Evolutionary conservation across 306 rosid species (phyloP).

Genomic region (Pyrus pyrifolia): DNA sequence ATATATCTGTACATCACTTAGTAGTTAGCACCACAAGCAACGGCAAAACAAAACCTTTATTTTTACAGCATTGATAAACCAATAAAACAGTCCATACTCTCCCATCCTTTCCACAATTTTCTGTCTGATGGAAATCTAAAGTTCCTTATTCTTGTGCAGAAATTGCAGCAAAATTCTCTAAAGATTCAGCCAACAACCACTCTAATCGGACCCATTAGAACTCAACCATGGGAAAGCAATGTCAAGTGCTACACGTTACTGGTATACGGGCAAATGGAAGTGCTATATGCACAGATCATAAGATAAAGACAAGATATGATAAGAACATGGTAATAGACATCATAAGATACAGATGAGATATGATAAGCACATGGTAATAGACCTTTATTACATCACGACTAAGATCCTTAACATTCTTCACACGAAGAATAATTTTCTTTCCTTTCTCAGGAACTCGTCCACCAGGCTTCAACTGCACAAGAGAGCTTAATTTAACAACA

Average conservation of each 20-base stretch:
- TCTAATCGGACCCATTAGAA: neutral
- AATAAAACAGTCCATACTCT: neutral
- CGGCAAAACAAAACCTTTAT: neutral
- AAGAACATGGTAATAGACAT: neutral
- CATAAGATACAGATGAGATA: neutral
- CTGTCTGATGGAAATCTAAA: neutral
- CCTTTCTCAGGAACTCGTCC: slow-evolving; percentile 86
- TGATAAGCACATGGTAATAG: neutral
- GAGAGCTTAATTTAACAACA: slow-evolving; percentile 13
- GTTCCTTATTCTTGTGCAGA: neutral
- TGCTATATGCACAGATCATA: neutral
- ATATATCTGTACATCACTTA: neutral
- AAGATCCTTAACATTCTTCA: slow-evolving; percentile 59
- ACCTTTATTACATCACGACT: slow-evolving; percentile 98
- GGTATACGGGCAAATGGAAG: neutral
- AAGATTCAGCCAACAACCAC: neutral
- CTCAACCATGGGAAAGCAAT: neutral
- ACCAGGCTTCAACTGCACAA: slow-evolving; percentile 85
- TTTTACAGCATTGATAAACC: neutral
- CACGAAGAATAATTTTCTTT: slow-evolving; percentile 54
- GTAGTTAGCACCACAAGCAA: neutral
- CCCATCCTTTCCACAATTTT: neutral
- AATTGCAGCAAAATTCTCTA: neutral
- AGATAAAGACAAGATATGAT: neutral
- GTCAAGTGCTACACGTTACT: neutral